Evolutionary conservation across 352 stramenopile species (phyloP).

Genomic region (Albugo laibachii): DNA sequence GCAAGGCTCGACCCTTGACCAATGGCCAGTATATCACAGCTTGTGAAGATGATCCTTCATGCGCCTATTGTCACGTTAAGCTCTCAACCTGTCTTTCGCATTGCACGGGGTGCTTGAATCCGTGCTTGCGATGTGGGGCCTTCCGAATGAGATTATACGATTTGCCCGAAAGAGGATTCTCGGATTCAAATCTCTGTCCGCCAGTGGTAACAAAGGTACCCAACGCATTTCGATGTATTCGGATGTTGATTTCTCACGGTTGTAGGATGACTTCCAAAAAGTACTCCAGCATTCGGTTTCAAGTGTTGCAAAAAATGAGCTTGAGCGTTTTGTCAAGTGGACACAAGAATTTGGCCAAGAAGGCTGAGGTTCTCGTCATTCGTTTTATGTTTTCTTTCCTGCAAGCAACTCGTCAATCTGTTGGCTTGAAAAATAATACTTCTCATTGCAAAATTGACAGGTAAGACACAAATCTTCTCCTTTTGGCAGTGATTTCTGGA

Average conservation of each 20-base stretch:
- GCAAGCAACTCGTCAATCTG: neutral
- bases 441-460: slow-evolving; percentile 76
- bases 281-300: slow-evolving; percentile 88
- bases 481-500: slow-evolving; percentile 14
- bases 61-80: slow-evolving; percentile 80
- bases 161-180: slow-evolving; percentile 56
- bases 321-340: slow-evolving; percentile 96
- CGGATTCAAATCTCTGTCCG: slow-evolving; percentile 64
- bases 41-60: slow-evolving; percentile 66
- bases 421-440: slow-evolving; percentile 30
- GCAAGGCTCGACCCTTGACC: slow-evolving; percentile 30
- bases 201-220: slow-evolving; percentile 72
- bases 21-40: slow-evolving; percentile 62
- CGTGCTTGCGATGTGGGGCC: slow-evolving; percentile 47
- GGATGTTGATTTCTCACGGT: neutral
- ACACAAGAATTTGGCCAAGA: slow-evolving; percentile 98
- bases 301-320: slow-evolving; percentile 92
- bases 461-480: slow-evolving; percentile 43
- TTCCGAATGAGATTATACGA: slow-evolving; percentile 76
- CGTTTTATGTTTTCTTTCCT: neutral
- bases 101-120: slow-evolving; percentile 46
- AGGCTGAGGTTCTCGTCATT: slow-evolving; percentile 34
- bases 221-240: neutral
- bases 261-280: slow-evolving; percentile 88
- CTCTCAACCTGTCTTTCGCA: slow-evolving; percentile 44